Evolutionary conservation across 2,329 filamentous ascomycete genomes (phyloP).

Genomic region (Lojkania enalia): DNA sequence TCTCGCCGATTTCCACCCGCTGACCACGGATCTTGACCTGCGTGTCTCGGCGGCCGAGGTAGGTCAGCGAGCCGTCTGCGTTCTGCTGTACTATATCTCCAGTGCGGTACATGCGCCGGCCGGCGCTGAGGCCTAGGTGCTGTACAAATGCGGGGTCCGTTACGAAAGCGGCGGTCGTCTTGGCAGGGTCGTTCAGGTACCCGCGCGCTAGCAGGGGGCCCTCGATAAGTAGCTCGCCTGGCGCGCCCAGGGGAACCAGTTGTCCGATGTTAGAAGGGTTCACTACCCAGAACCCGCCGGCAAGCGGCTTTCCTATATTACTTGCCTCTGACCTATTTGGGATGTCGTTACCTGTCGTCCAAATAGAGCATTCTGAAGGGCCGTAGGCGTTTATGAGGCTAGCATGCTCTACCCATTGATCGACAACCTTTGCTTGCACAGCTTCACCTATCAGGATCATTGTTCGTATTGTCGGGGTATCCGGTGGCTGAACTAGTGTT

Average conservation of each 20-base stretch:
- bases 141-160: slow-evolving; percentile 14
- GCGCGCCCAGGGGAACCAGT: slow-evolving; percentile 16
- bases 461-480: slow-evolving; percentile 46
- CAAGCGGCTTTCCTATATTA: slow-evolving; percentile 13
- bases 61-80: slow-evolving; percentile 15
- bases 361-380: slow-evolving; percentile 12
- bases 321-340: slow-evolving; percentile 7
- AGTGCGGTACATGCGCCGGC: slow-evolving; percentile 16
- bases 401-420: slow-evolving; percentile 10
- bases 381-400: slow-evolving; percentile 14
- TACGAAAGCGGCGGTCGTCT: slow-evolving; percentile 19
- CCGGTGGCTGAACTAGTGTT: slow-evolving; percentile 45
- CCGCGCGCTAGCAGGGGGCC: slow-evolving; percentile 49
- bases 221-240: slow-evolving; percentile 59
- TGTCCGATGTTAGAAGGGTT: slow-evolving; percentile 12
- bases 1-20: slow-evolving; percentile 23
- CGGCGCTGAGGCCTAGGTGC: background rate
- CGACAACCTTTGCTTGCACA: slow-evolving; percentile 10
- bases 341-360: slow-evolving; percentile 8
- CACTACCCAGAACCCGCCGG: slow-evolving; percentile 16
- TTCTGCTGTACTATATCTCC: slow-evolving; percentile 16
- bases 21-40: slow-evolving; percentile 19
- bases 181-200: slow-evolving; percentile 21
- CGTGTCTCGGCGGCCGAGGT: slow-evolving; percentile 8
- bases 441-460: slow-evolving; percentile 50